phyloP scores from a whole-genome alignment of 2,329 filamentous ascomycete species.

The Venturia aucupariae region DNA sequence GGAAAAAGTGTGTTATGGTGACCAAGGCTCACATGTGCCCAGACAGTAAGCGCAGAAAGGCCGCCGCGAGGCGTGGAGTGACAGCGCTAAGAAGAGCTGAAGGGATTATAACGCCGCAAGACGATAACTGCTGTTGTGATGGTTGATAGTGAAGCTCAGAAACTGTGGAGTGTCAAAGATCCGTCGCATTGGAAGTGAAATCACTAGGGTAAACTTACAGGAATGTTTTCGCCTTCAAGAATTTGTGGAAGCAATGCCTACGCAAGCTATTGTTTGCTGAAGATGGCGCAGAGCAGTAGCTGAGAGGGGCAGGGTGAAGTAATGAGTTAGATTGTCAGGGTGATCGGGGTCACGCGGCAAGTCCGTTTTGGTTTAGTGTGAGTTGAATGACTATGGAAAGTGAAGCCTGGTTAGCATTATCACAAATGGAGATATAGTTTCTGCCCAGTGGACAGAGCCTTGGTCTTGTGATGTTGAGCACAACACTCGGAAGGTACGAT shows the following conservation, averaged over 20 bases:
- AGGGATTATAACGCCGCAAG: background rate
- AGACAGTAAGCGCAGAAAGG: background rate
- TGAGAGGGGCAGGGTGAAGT: background rate
- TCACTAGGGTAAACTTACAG: background rate
- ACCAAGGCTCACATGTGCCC: background rate
- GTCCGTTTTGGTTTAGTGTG: background rate
- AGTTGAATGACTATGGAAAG: conserved; percentile 4
- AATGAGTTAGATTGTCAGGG: background rate
- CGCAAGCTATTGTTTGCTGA: background rate
- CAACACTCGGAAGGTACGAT: background rate
- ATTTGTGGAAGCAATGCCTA: background rate
- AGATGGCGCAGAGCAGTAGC: background rate
- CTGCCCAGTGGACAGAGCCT: background rate
- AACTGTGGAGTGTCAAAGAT: background rate
- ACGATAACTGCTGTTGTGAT: background rate
- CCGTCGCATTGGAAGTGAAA: background rate
- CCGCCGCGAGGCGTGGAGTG: background rate
- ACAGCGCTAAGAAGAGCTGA: background rate
- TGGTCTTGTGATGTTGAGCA: background rate
- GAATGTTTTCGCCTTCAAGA: background rate
- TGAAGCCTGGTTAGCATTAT: conserved; percentile 2
- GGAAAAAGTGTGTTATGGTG: too few relatives aligned
- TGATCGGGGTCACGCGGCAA: background rate
- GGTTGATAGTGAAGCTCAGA: background rate
- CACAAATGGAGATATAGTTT: background rate